These are phyloP conservation scores for Eutypella sp. DNA, from an alignment of 2,329 filamentous ascomycete species.

Conservation along the genomic window DNA sequence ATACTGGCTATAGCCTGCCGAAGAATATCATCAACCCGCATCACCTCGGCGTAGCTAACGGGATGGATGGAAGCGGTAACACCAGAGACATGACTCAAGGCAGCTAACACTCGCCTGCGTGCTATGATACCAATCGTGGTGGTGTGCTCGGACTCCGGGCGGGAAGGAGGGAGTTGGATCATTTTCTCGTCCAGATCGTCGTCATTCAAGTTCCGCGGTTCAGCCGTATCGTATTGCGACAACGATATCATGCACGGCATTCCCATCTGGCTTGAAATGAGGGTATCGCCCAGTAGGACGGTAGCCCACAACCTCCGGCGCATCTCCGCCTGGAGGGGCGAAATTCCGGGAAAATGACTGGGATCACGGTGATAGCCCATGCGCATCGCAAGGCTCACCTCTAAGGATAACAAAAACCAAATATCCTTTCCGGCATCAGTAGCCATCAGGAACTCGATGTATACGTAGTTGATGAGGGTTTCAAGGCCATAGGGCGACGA, in stretches of 20 bases:
- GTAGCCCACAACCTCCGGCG: slow-evolving; percentile 38
- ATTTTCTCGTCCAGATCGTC: slow-evolving; percentile 34
- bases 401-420: slow-evolving; percentile 30
- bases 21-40: slow-evolving; percentile 18
- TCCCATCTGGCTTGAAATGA: slow-evolving; percentile 40
- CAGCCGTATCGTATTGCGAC: slow-evolving; percentile 34
- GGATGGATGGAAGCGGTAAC: slow-evolving; percentile 10
- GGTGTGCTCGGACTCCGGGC: slow-evolving; percentile 25
- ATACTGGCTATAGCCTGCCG: slow-evolving; percentile 7
- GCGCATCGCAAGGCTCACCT: slow-evolving; percentile 31
- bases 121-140: slow-evolving; percentile 19
- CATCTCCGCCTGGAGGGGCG: slow-evolving; percentile 40
- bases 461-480: slow-evolving; percentile 30
- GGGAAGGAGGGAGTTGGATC: slow-evolving; percentile 29
- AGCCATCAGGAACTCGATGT: slow-evolving; percentile 24
- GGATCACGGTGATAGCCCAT: slow-evolving; percentile 43
- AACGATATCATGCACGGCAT: slow-evolving; percentile 38
- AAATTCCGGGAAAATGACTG: slow-evolving; percentile 34
- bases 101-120: slow-evolving; percentile 19
- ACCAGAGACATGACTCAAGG: slow-evolving; percentile 23
- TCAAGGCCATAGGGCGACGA: slow-evolving; percentile 37
- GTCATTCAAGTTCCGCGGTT: slow-evolving; percentile 40
- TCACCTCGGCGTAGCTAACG: slow-evolving; percentile 17
- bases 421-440: slow-evolving; percentile 28
- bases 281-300: slow-evolving; percentile 35